Base-by-base conservation (phyloP, 2,329 filamentous ascomycete species). In the Metarhizium rileyi region DNA sequence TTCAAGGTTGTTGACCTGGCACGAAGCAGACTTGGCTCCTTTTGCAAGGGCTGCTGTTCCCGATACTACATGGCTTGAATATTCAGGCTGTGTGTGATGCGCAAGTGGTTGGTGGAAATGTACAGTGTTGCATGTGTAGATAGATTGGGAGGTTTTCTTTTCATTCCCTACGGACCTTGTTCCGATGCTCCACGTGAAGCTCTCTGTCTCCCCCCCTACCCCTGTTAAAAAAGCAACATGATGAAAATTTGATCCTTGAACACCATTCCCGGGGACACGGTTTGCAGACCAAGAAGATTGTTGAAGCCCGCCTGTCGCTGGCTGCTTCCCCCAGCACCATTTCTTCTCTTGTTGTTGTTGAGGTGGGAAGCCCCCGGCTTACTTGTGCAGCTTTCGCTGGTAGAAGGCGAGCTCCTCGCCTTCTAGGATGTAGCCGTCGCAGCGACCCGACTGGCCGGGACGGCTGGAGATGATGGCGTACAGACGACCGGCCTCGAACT, bases 401-500 rank as follows among this genome's bases (percentile, higher is more conserved):
- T 98, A 98, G 87, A 98, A 98, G 74, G 90, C 90, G 68, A 98
- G 83, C 84, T 98, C 93, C 75, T 98, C 93, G 67, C 93, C 93
- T 85, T 98, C 93, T 61, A 98, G 81, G 73, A 98, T 85, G 81
- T 98, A 98, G 61, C 93, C 93, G 72, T 98, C 93, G 66, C 81
- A 83, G 76, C 93, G 90, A 67, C 93, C 93, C 71, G 87, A 93
- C 86, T 98, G 93, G 66, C 93, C 93, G 61, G 93, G 93, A 68
- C 93, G 83, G 72, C 86, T 93, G 64, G 91, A 81, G 66, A 98
- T 77, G 63, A 96, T 87, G 66, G 93, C 93, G 76, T 85, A 96
- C 64, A 98, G 78, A 76, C 94, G 91, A 83, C 91, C 90, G 63
- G 93, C 91, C 86, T 97, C 93, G 78, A 98, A 98, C 80, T 98